Evolutionary conservation across 2,329 filamentous ascomycete species (phyloP).

Genomic region (Chrysosporium keratinophilum): DNA sequence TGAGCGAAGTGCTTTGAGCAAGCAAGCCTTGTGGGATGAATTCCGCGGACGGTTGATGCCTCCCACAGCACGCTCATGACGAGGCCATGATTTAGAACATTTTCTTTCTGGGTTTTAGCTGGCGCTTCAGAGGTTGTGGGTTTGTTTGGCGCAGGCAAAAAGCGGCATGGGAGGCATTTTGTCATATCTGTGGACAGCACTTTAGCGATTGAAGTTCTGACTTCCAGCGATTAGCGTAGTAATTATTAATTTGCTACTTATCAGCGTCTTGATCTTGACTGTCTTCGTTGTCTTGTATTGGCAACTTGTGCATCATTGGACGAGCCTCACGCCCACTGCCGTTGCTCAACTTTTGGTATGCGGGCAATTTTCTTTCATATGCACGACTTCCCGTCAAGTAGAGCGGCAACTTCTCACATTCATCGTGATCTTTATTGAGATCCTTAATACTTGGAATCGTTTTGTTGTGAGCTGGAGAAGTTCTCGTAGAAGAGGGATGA

Average conservation of each 20-base stretch:
- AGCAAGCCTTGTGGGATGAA: constrained; percentile 17
- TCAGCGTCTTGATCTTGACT: neutral
- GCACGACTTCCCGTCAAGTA: too few relatives aligned
- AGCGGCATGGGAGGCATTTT: constrained; percentile 1
- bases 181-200: neutral
- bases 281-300: too few relatives aligned
- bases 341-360: too few relatives aligned
- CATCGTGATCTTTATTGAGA: too few relatives aligned
- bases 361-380: too few relatives aligned
- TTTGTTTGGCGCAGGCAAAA: neutral
- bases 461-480: too few relatives aligned
- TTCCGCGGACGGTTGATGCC: constrained; percentile 10
- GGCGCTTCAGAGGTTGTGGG: neutral
- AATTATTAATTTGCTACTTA: neutral
- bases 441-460: too few relatives aligned
- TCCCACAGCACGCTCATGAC: neutral
- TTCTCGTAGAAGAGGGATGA: neutral
- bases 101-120: neutral
- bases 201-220: constrained; percentile 1
- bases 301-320: too few relatives aligned
- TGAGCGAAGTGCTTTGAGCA: constrained; percentile 31
- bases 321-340: too few relatives aligned
- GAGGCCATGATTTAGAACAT: neutral
- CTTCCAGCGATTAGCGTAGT: neutral
- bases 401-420: too few relatives aligned